Conservation (phyloP, 2,329 filamentous ascomycete species). For the Ophidiomyces ophidiicola region DNA sequence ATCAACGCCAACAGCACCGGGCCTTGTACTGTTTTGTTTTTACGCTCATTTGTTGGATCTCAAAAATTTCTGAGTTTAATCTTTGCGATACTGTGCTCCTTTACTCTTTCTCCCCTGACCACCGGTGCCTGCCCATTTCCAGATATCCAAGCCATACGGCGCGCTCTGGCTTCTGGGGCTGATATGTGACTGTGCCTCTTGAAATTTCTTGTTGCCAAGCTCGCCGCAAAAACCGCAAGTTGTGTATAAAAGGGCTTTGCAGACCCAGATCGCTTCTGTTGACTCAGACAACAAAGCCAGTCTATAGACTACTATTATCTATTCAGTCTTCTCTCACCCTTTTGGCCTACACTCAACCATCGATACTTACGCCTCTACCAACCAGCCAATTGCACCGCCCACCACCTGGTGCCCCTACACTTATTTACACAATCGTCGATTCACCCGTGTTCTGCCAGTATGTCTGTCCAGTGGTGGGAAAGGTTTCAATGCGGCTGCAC, state of each 20-base stretch:
- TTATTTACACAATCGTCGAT: neutral
- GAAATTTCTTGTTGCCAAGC: slow-evolving; percentile 4
- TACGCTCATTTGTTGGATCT: slow-evolving; percentile 7
- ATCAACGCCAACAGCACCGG: slow-evolving; percentile 9
- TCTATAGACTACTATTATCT: no score
- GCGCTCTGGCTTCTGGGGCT: neutral
- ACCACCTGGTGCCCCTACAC: neutral
- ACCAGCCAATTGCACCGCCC: no score
- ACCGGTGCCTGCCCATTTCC: neutral
- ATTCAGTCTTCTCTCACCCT: no score
- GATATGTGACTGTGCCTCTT: slow-evolving; percentile 4
- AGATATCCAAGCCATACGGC: neutral
- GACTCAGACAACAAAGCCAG: no score
- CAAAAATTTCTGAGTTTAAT: slow-evolving; percentile 6
- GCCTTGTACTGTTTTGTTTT: slow-evolving; percentile 8
- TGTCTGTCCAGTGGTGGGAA: slow-evolving; percentile 15
- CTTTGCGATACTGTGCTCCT: slow-evolving; percentile 1
- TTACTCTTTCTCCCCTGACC: slow-evolving; percentile 1
- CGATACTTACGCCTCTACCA: no score
- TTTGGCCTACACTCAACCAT: no score
- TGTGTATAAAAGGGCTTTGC: slow-evolving; percentile 9
- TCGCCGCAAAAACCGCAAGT: neutral
- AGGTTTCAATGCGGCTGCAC: slow-evolving; percentile 15
- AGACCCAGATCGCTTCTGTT: neutral
- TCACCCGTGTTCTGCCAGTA: slow-evolving; percentile 1